Percentiles rank a stretch among this genome's conserved stretches.
Conservation (phyloP, 1,284 basidiomycete species). For the Sporisorium iseilematis-ciliati region DNA sequence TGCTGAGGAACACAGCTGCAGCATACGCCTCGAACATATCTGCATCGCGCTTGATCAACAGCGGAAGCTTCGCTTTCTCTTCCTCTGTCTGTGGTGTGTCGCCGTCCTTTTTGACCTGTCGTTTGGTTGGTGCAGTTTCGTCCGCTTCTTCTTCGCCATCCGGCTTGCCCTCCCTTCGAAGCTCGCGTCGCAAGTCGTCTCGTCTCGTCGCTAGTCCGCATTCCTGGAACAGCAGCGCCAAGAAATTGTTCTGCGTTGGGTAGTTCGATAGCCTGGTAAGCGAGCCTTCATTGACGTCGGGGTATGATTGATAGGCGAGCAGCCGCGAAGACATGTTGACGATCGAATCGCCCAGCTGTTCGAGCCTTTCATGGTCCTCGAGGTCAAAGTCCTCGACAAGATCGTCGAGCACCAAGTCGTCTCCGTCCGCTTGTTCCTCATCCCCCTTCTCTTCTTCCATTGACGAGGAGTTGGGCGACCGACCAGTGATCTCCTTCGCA, state of each 20-base stretch:
- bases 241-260: conserved; percentile 54
- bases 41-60: conserved; percentile 45
- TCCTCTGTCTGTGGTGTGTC: conserved; percentile 12
- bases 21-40: conserved; percentile 57
- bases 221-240: conserved; percentile 46
- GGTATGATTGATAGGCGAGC: conserved; percentile 41
- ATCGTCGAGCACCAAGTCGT: conserved; percentile 20
- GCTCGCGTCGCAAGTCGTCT: conserved; percentile 27
- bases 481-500: conserved; percentile 30
- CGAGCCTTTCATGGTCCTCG: conserved; percentile 50
- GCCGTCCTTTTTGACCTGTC: background rate
- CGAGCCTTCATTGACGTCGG: conserved; percentile 51
- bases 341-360: conserved; percentile 52
- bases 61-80: conserved; percentile 27
- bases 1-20: conserved; percentile 45
- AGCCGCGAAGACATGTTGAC: conserved; percentile 54
- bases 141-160: background rate
- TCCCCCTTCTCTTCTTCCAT: background rate
- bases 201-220: conserved; percentile 27
- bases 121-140: background rate
- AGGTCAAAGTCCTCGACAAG: conserved; percentile 50
- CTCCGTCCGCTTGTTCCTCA: conserved; percentile 3
- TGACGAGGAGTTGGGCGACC: background rate
- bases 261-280: conserved; percentile 45
- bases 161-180: conserved; percentile 2